Percentiles rank a stretch among this genome's conserved stretches.
Conservation (phyloP, 129 eudicot species). For the Flaveria linearis region DNA sequence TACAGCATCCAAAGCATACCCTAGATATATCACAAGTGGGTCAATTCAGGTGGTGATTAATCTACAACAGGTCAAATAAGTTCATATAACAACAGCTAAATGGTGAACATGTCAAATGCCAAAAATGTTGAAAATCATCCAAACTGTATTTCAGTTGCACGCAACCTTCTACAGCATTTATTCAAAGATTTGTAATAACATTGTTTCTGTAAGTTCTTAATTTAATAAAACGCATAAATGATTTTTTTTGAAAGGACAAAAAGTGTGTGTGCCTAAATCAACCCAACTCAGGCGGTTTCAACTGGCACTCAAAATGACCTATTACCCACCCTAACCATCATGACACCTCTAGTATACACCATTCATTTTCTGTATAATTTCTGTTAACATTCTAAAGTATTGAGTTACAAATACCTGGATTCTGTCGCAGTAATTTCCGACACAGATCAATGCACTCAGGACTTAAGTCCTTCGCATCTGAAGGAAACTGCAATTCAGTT, state of each 20-base stretch:
- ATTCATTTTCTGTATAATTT: constrained; percentile 4
- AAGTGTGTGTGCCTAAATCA: not conserved
- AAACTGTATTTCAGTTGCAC: not conserved
- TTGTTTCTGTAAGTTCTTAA: not conserved
- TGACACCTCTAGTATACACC: constrained; percentile 15
- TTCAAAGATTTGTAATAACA: not conserved
- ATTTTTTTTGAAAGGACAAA: not conserved
- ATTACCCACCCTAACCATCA: not conserved
- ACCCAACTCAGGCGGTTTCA: not conserved
- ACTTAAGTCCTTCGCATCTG: constrained; percentile 63
- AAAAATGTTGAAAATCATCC: not conserved
- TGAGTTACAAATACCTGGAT: constrained; percentile 50
- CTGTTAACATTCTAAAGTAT: not conserved
- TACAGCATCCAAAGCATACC: not conserved
- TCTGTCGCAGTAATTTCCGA: constrained; percentile 65
- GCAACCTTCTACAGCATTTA: not conserved
- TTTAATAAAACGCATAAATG: not conserved
- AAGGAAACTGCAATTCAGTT: constrained; percentile 72
- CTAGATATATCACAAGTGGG: not conserved
- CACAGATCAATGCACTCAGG: constrained; percentile 71
- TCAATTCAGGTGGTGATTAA: not conserved
- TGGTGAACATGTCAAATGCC: not conserved
- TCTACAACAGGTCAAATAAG: not conserved
- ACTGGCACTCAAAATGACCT: not conserved
- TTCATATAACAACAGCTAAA: not conserved